Conservation (phyloP, 352 stramenopile species). For the Pythium vanterpoolii region DNA sequence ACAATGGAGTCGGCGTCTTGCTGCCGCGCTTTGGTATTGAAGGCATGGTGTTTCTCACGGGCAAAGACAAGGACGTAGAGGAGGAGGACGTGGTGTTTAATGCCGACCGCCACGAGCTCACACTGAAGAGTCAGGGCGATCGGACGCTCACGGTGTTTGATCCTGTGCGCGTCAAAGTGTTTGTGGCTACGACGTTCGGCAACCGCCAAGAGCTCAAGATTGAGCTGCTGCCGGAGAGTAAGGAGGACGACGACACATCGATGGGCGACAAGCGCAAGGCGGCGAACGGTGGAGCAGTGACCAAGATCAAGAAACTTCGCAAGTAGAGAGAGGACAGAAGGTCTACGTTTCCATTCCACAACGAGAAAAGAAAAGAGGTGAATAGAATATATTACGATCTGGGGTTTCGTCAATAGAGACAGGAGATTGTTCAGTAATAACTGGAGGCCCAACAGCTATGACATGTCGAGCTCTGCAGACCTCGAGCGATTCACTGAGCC, state of each 20-base stretch:
- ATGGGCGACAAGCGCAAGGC: constrained; percentile 17
- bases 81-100: constrained; percentile 45
- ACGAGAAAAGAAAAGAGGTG: neutral
- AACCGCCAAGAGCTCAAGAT: constrained; percentile 86
- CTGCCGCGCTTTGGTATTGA: constrained; percentile 99
- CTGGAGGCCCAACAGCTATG: neutral
- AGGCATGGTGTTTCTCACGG: constrained; percentile 90
- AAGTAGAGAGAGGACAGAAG: constrained; percentile 1
- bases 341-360: neutral
- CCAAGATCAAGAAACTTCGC: constrained; percentile 16
- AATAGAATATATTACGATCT: constrained; percentile 4
- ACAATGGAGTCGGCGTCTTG: constrained; percentile 94
- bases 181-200: constrained; percentile 69
- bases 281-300: neutral
- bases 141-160: constrained; percentile 79
- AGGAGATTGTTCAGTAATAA: neutral
- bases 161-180: constrained; percentile 75
- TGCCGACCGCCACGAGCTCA: constrained; percentile 51
- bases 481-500: too few relatives aligned
- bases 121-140: constrained; percentile 44
- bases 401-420: neutral
- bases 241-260: neutral
- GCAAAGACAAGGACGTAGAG: constrained; percentile 60
- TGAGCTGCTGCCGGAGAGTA: constrained; percentile 49
- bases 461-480: too few relatives aligned